A percentile compares a stretch with the other conserved stretches of the same genome.
phyloP scores from a whole-genome alignment of 495 filamentous ascomycete genomes.

The Pyrenopolyporus hunteri region DNA sequence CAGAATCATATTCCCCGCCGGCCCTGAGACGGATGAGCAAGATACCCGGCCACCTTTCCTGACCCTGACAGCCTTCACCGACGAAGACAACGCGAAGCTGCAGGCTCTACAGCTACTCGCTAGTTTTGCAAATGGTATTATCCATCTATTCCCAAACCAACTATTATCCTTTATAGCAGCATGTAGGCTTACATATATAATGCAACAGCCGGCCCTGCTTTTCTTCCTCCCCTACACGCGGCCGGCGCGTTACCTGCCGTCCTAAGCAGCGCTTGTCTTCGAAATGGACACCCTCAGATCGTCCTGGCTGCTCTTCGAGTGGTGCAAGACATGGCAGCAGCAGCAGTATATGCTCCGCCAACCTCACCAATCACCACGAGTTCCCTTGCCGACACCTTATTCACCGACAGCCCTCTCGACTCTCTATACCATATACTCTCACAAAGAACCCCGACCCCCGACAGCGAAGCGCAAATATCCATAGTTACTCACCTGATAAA shows the following conservation, averaged over 20 bases:
- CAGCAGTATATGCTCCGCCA: slow-evolving; percentile 55
- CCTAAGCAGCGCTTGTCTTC: slow-evolving; percentile 68
- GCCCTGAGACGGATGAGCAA: slow-evolving; percentile 46
- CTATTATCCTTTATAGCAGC: not conserved
- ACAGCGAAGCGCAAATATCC: slow-evolving; percentile 70
- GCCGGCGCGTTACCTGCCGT: slow-evolving; percentile 69
- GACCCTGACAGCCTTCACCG: slow-evolving; percentile 40
- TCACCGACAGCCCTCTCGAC: slow-evolving; percentile 61
- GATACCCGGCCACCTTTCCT: slow-evolving; percentile 39
- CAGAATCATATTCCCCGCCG: slow-evolving; percentile 58
- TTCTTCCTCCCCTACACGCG: slow-evolving; percentile 74
- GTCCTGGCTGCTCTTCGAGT: slow-evolving; percentile 75
- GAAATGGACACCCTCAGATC: slow-evolving; percentile 66
- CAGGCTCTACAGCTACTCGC: slow-evolving; percentile 82
- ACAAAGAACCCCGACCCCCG: slow-evolving; percentile 56
- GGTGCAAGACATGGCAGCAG: slow-evolving; percentile 73
- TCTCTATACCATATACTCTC: slow-evolving; percentile 68
- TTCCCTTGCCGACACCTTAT: slow-evolving; percentile 67
- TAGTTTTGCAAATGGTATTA: slow-evolving; percentile 81
- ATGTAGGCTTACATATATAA: slow-evolving; percentile 28
- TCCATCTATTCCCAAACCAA: not conserved
- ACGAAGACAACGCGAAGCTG: slow-evolving; percentile 70
- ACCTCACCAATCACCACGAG: slow-evolving; percentile 38
- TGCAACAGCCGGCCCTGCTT: slow-evolving; percentile 76
- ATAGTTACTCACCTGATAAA: slow-evolving; percentile 70